Evolutionary conservation across 257 asterid species (phyloP).

Genomic region (Ehretia macrophylla): DNA sequence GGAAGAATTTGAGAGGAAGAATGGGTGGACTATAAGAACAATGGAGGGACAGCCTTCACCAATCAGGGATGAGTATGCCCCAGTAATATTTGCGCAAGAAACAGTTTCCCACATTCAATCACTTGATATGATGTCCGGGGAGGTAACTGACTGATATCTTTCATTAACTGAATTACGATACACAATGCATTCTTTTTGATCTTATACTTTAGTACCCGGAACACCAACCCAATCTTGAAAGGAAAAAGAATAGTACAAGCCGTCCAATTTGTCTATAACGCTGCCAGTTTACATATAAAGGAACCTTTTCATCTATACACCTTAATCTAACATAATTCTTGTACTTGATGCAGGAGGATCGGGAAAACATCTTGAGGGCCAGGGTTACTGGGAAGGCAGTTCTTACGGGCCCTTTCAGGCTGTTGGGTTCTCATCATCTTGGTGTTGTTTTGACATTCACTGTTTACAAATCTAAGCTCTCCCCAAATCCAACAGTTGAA

Average conservation of each 20-base stretch:
- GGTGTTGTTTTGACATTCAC: slow-evolving; percentile 96
- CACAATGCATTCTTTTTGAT: slow-evolving; percentile 5
- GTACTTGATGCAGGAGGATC: slow-evolving; percentile 66
- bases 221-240: too few species aligned
- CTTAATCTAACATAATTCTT: slow-evolving; percentile 11
- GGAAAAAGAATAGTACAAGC: too few species aligned
- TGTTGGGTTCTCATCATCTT: slow-evolving; percentile 72
- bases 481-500: slow-evolving; percentile 49
- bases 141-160: slow-evolving; percentile 36
- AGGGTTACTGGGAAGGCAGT: slow-evolving; percentile 91
- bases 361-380: slow-evolving; percentile 89
- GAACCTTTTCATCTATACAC: background rate
- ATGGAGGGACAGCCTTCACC: slow-evolving; percentile 89
- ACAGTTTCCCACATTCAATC: slow-evolving; percentile 82
- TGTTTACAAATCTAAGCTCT: slow-evolving; percentile 72
- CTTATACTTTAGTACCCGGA: too few species aligned
- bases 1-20: slow-evolving; percentile 66
- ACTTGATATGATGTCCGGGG: slow-evolving; percentile 97
- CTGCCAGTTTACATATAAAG: too few species aligned
- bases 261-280: too few species aligned
- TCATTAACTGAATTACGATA: background rate
- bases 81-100: slow-evolving; percentile 88
- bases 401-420: slow-evolving; percentile 81
- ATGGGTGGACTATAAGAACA: slow-evolving; percentile 85
- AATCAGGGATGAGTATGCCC: slow-evolving; percentile 78